Conservation (phyloP, 306 rosid species). For the Prunus padus region DNA sequence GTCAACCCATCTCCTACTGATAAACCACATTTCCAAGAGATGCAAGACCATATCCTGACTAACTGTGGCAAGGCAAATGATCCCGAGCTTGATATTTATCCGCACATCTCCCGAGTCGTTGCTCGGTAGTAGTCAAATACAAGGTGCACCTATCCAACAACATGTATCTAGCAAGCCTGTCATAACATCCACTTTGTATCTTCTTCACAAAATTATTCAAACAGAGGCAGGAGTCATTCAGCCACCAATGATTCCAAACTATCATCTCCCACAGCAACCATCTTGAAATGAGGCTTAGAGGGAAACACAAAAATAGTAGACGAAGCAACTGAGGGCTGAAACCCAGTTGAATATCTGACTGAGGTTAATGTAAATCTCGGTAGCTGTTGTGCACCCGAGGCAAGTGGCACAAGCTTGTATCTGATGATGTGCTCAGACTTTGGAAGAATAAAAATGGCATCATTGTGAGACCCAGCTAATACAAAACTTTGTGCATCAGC, state of each 20-base stretch:
- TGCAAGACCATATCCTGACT: neutral
- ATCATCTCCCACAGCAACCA: slow-evolving; percentile 36
- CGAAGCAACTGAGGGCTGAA: slow-evolving; percentile 54
- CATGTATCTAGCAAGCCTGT: neutral
- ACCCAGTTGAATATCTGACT: slow-evolving; percentile 71
- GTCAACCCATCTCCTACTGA: neutral
- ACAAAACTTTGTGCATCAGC: slow-evolving; percentile 89
- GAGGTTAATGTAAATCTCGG: slow-evolving; percentile 76
- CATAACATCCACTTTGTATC: neutral
- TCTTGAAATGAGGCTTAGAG: slow-evolving; percentile 70
- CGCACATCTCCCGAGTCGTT: neutral
- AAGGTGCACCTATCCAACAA: neutral
- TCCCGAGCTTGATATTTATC: neutral
- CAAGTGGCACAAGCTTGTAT: slow-evolving; percentile 90
- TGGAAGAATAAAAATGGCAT: slow-evolving; percentile 75
- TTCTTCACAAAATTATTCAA: neutral
- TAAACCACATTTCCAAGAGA: neutral
- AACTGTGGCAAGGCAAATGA: neutral
- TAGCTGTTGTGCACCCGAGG: slow-evolving; percentile 72
- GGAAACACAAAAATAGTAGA: slow-evolving; percentile 71
- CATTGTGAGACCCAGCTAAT: slow-evolving; percentile 74
- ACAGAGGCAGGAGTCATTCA: slow-evolving; percentile 32
- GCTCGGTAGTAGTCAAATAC: neutral
- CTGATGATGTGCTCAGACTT: slow-evolving; percentile 68
- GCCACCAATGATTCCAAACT: slow-evolving; percentile 50